phyloP scores from a whole-genome alignment of 805 yeast species.

The Soucietia sequanensis region DNA sequence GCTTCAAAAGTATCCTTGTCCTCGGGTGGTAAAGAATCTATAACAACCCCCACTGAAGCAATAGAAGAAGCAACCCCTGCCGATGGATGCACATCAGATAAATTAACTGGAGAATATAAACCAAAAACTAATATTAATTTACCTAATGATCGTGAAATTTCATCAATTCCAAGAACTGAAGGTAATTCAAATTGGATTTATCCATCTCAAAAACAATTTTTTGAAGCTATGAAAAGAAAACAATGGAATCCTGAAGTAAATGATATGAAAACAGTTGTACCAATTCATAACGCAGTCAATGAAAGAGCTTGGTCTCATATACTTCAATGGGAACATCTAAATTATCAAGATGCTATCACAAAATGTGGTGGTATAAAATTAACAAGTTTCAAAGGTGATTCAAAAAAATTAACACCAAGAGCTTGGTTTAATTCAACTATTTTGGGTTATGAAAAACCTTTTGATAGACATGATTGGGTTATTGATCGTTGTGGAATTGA shows the following conservation, averaged over 20 bases:
- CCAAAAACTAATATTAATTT: conserved; percentile 35
- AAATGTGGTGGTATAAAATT: conserved; percentile 82
- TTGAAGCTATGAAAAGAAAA: conserved; percentile 89
- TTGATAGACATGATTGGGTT: conserved; percentile 96
- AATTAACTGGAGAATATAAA: conserved; percentile 27
- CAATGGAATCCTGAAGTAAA: conserved; percentile 77
- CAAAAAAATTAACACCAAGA: conserved; percentile 80
- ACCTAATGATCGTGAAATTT: conserved; percentile 72
- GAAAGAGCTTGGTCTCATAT: conserved; percentile 91
- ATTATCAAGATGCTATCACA: conserved; percentile 45
- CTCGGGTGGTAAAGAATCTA: too few species aligned
- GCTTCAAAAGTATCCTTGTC: conserved; percentile 28
- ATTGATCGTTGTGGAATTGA: conserved; percentile 79
- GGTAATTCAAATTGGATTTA: conserved; percentile 77
- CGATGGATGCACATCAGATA: conserved; percentile 47
- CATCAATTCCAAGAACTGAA: conserved; percentile 79
- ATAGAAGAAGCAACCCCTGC: conserved; percentile 34
- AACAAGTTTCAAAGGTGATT: conserved; percentile 86
- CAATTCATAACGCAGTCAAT: conserved; percentile 90
- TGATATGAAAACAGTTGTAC: conserved; percentile 90
- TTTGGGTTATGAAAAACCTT: conserved; percentile 75
- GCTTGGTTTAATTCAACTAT: conserved; percentile 66
- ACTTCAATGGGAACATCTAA: conserved; percentile 70
- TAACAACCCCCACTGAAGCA: conserved; percentile 33
- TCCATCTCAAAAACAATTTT: conserved; percentile 94